Evolutionary conservation across 208 protist species (phyloP).

Genomic region (Trypanosoma scelopori): DNA sequence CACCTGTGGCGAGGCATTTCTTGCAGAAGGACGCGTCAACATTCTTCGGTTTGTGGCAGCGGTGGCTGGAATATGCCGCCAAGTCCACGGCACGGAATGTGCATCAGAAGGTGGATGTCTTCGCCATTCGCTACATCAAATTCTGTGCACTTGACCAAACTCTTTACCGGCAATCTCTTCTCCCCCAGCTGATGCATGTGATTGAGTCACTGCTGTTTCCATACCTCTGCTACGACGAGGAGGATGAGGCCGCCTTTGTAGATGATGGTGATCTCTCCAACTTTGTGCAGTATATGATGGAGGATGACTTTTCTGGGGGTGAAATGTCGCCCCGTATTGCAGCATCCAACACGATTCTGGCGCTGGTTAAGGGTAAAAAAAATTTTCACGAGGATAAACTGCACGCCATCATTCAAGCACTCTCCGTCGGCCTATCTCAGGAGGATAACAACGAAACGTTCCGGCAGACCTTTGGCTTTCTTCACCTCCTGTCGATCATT

Average conservation of each 20-base stretch:
- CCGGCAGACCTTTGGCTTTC: constrained; percentile 71
- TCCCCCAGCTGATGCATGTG: constrained; percentile 60
- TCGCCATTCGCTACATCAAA: constrained; percentile 82
- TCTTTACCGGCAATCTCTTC: constrained; percentile 62
- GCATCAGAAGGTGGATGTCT: constrained; percentile 76
- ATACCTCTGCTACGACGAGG: constrained; percentile 73
- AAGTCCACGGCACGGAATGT: constrained; percentile 20
- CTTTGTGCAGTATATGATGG: constrained; percentile 86
- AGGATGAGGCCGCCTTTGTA: constrained; percentile 76
- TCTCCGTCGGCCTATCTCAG: constrained; percentile 56
- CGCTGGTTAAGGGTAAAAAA: constrained; percentile 75
- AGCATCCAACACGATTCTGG: constrained; percentile 78
- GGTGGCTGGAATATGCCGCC: constrained; percentile 72
- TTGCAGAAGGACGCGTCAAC: constrained; percentile 32
- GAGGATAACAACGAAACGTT: constrained; percentile 51
- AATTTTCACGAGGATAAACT: constrained; percentile 66
- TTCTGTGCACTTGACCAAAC: constrained; percentile 64
- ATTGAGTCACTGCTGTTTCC: constrained; percentile 82
- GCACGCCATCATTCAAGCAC: constrained; percentile 57
- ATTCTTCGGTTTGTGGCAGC: constrained; percentile 65
- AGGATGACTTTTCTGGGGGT: constrained; percentile 67
- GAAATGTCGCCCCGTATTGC: constrained; percentile 72
- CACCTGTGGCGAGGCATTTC: constrained; percentile 71
- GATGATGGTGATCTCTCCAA: constrained; percentile 71
- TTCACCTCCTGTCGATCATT: constrained; percentile 80